phyloP scores from a whole-genome alignment of 495 filamentous ascomycete species.

The Hapsidospora chrysogenum region DNA sequence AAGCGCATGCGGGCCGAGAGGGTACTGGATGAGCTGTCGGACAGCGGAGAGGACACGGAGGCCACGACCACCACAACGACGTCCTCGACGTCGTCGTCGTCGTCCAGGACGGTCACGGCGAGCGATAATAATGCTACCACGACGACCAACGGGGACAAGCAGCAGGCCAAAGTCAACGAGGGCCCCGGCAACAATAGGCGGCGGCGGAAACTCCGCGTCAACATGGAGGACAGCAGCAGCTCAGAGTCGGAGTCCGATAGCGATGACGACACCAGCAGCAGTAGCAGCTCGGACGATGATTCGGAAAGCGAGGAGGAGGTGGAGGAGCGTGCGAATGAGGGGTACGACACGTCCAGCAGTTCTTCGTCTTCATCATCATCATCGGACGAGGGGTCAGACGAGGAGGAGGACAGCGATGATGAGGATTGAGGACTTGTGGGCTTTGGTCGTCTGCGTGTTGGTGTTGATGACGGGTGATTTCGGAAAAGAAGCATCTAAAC shows the following conservation, averaged over 20 bases:
- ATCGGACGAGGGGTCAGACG: neutral
- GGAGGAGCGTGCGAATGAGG: conserved; percentile 7
- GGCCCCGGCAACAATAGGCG: neutral
- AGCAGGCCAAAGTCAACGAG: neutral
- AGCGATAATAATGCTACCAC: conserved; percentile 4
- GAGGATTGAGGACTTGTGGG: no score
- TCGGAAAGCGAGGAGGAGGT: conserved; percentile 6
- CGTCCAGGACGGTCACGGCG: conserved; percentile 6
- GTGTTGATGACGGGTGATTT: no score
- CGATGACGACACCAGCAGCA: conserved; percentile 3
- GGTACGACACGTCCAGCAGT: conserved; percentile 3
- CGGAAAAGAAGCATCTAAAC: neutral
- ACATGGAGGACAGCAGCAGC: conserved; percentile 12
- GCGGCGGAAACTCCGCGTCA: conserved; percentile 13
- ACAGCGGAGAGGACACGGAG: conserved; percentile 17
- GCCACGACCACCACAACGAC: conserved; percentile 14
- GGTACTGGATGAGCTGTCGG: conserved; percentile 26
- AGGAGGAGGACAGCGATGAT: conserved; percentile 2
- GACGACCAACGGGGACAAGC: conserved; percentile 5
- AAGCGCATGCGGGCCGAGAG: conserved; percentile 33
- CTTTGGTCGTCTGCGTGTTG: no score
- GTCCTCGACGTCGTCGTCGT: no score
- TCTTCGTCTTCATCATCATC: conserved; percentile 1
- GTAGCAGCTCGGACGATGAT: neutral
- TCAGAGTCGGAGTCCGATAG: conserved; percentile 14